Base-by-base conservation (phyloP, 768 basidiomycete species). In the Mycena pura region DNA sequence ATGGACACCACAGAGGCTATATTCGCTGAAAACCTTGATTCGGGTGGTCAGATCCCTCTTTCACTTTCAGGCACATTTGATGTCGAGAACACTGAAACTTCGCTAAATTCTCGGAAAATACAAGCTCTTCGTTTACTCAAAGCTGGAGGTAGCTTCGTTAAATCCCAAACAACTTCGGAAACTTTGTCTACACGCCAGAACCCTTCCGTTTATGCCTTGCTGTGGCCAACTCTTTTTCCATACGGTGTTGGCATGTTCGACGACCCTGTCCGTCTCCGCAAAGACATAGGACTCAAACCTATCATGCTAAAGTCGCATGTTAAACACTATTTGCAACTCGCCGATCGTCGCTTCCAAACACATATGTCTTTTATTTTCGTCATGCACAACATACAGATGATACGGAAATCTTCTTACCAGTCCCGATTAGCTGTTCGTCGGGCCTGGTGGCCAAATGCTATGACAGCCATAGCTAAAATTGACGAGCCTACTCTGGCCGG, bases 201-300 rank as follows among this genome's bases (percentile, higher is more conserved):
- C 38, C 65, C 65, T 15, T 14, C 24, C 5, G 19, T 64, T 27
- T 66, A 54, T 47, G 57, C 36, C 9, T 15, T 40, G 27, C 40
- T 66, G 29, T 66, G 63, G 58, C 65, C 65, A 5, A 64, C 65
- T 1, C 29, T 66, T 22, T 66, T 66, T 44, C 62, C 54, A 40
- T 52, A n/a, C n/a, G n/a, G n/a, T n/a, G n/a, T n/a, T n/a, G n/a
- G n/a, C n/a, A n/a, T n/a, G n/a, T n/a, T n/a, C 21, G 58, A 60
- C 4, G 58, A 60, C 19, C 54, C 39, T 21, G 21, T 34, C 0
- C 39, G 38, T 17, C 19, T 28, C n/a, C 34, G 34, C 34, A 36
- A 14, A 17, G 13, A 13, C 21, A 6, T 10, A 41, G 28, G 15
- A 52, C 49, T 31, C 13, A 38, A 21, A 19, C 32, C 22, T 31